Evolutionary conservation across 352 stramenopile genomes (phyloP), one percentile per base, ranked within the genome.

Genomic region (Pythium pyrilobum): DNA sequence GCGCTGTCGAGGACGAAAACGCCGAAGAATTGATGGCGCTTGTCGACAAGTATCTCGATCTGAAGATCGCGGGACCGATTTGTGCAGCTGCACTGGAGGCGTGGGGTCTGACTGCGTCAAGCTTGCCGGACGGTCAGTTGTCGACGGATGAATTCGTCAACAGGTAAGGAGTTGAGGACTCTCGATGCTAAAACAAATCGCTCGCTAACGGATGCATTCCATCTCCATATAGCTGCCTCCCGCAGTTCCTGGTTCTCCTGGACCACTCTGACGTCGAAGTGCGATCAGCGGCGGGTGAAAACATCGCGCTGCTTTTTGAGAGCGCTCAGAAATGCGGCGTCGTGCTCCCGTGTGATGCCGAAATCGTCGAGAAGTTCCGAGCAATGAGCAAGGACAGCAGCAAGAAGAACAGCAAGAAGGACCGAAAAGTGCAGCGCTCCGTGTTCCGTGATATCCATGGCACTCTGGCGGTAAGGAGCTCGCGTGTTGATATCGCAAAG

Each of bases 401-500:
- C 70, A 95, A 95, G 68, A 93, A 90, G 59, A 92, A 83, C 62
- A 92, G 78, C 69, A 95, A 95, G 57, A 92, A 92, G 43, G 85
- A 95, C 38, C 82, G 85, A 24, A 95, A 95, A 51, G 79, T 79
- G 2, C 85, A 95, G 59, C 78, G 81, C 24, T 69, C 83, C 36
- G 81, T 92, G 12, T 95, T 95, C 42, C 79, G 85, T 20, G 82
- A 95, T 50, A 84, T 95, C 51, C 57, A 93, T 43, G 81, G 72
- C 2, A 93, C 85, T 4, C 66, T 95, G 25, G 67, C 71, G 33
- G 82, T 92, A 70, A 36, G 77, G 64, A 33, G 15, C 15, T 23
- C 11, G 18, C 10, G 5, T n/a, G n/a, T n/a, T n/a, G n/a, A n/a
- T n/a, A n/a, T n/a, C n/a, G n/a, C n/a, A n/a, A n/a, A n/a, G n/a